Evolutionary conservation across 2,329 filamentous ascomycete species (phyloP).

Genomic region (Cordyceps cicadae): DNA sequence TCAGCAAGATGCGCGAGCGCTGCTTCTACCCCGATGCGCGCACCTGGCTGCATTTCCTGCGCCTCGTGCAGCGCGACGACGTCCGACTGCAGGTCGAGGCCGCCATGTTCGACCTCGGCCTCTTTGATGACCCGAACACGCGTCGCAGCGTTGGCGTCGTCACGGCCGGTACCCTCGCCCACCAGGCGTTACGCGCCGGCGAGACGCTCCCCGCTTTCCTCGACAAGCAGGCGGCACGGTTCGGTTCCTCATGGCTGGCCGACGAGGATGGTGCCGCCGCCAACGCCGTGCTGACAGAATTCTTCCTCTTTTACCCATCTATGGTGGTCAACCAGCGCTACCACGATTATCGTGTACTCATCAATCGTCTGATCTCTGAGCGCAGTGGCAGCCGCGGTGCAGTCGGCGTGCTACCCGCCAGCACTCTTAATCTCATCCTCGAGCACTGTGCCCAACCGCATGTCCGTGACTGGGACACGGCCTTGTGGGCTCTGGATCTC

Average conservation of each 20-base stretch:
- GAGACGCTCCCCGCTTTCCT: conserved; percentile 31
- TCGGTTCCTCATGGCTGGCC: conserved; percentile 39
- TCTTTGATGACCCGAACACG: conserved; percentile 31
- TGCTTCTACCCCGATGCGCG: conserved; percentile 33
- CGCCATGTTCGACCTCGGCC: conserved; percentile 36
- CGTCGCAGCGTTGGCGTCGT: conserved; percentile 31
- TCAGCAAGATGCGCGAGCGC: conserved; percentile 33
- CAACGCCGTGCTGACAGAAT: conserved; percentile 33
- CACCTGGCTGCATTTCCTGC: conserved; percentile 42
- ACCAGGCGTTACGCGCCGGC: conserved; percentile 30
- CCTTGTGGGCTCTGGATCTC: conserved; percentile 23
- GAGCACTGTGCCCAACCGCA: conserved; percentile 20
- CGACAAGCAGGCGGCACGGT: conserved; percentile 31
- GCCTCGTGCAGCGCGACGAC: conserved; percentile 52
- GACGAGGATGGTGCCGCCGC: conserved; percentile 22
- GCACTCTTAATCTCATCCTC: conserved; percentile 32
- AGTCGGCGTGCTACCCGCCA: conserved; percentile 21
- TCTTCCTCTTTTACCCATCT: conserved; percentile 30
- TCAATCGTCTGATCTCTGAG: conserved; percentile 18
- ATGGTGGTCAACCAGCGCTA: conserved; percentile 14
- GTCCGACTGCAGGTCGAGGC: conserved; percentile 37
- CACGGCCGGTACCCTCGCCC: conserved; percentile 36
- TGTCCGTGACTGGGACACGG: conserved; percentile 22
- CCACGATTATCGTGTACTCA: conserved; percentile 21
- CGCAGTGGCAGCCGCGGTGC: conserved; percentile 11